Percentiles rank a stretch among this genome's conserved stretches.
Conservation (phyloP, 768 basidiomycete genomes). For the Agaricus blazei region DNA sequence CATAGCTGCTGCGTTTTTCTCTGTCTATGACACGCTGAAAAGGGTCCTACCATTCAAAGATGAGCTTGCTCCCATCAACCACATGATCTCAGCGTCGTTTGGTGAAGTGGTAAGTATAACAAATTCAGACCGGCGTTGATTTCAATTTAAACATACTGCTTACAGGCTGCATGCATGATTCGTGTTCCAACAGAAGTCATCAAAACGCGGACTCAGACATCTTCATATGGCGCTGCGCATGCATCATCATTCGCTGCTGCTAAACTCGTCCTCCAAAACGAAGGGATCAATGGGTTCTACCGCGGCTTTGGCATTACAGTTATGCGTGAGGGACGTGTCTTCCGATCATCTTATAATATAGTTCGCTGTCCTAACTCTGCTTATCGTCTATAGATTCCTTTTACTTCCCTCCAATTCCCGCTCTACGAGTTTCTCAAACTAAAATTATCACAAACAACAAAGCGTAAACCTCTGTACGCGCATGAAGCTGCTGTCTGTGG, state of each 20-base stretch:
- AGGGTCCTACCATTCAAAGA: constrained; percentile 56
- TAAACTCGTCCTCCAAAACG: constrained; percentile 46
- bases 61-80: constrained; percentile 56
- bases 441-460: constrained; percentile 48
- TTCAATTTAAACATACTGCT: constrained; percentile 7
- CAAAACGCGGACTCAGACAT: constrained; percentile 89
- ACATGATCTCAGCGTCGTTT: constrained; percentile 52
- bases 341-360: constrained; percentile 23
- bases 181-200: constrained; percentile 96
- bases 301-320: constrained; percentile 83
- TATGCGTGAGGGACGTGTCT: constrained; percentile 33
- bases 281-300: constrained; percentile 80
- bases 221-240: constrained; percentile 55
- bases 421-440: constrained; percentile 86
- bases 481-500: constrained; percentile 87
- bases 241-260: constrained; percentile 59
- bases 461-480: constrained; percentile 54
- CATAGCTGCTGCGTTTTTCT: constrained; percentile 93
- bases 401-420: constrained; percentile 94
- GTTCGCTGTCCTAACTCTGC: constrained; percentile 3
- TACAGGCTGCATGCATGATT: constrained; percentile 81
- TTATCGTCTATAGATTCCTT: constrained; percentile 67
- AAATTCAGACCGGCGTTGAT: constrained; percentile 1
- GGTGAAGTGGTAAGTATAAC: constrained; percentile 48
- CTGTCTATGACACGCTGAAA: constrained; percentile 89